These are phyloP conservation scores for Pyrenophora graminea DNA, from an alignment of 2,329 filamentous ascomycete species.

Conservation along the genomic window DNA sequence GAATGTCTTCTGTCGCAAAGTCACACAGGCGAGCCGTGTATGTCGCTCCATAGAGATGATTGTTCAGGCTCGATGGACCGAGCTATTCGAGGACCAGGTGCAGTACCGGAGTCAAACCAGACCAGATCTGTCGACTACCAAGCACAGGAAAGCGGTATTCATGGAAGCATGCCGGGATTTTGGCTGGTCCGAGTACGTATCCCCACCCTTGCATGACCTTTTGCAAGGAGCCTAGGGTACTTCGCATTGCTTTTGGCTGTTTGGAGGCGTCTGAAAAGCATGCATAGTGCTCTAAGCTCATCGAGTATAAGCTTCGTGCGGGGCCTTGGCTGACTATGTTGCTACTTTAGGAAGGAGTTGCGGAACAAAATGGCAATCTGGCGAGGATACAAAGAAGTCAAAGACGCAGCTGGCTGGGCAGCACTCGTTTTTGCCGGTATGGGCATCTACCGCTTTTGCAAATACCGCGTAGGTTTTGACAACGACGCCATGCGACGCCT, in stretches of 20 bases:
- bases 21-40: conserved; percentile 57
- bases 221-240: not conserved
- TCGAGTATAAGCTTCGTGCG: not conserved
- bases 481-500: conserved; percentile 56
- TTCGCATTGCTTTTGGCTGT: not conserved
- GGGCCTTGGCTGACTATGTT: conserved; percentile 1
- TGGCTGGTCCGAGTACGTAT: conserved; percentile 54
- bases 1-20: conserved; percentile 51
- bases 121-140: conserved; percentile 50
- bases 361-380: conserved; percentile 60
- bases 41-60: conserved; percentile 63
- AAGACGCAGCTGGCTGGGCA: conserved; percentile 61
- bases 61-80: conserved; percentile 62
- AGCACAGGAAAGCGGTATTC: conserved; percentile 57
- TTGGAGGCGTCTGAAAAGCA: not conserved
- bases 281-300: not conserved
- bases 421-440: conserved; percentile 61
- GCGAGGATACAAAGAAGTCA: conserved; percentile 64
- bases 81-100: conserved; percentile 59
- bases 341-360: conserved; percentile 53
- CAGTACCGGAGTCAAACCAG: conserved; percentile 48
- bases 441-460: conserved; percentile 65
- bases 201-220: not conserved
- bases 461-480: conserved; percentile 61
- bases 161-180: conserved; percentile 60